Evolutionary conservation across 768 basidiomycete genomes (phyloP).

Genomic region (Hypholoma sublateritium): DNA sequence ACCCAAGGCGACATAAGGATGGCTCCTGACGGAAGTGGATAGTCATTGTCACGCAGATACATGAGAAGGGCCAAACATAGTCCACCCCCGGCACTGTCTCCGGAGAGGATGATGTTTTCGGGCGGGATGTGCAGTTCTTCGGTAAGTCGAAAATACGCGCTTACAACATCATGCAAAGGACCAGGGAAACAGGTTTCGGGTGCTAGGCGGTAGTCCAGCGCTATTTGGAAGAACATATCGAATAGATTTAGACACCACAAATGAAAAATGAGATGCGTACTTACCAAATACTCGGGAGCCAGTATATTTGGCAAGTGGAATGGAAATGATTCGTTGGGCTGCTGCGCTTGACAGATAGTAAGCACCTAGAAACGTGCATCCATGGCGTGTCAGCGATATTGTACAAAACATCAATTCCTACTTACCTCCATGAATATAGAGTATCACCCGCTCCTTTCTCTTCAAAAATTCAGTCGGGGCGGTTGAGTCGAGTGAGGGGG

Average conservation of each 20-base stretch:
- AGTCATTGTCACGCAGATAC: slow-evolving; percentile 92
- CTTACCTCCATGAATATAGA: slow-evolving; percentile 92
- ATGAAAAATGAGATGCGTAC: slow-evolving; percentile 12
- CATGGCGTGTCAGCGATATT: neutral
- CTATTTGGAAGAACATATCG: slow-evolving; percentile 36
- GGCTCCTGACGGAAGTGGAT: slow-evolving; percentile 80
- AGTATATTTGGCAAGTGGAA: slow-evolving; percentile 85
- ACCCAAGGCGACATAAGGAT: slow-evolving; percentile 96
- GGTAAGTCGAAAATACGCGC: slow-evolving; percentile 81
- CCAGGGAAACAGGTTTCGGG: slow-evolving; percentile 96
- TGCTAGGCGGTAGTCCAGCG: slow-evolving; percentile 93
- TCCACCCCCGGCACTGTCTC: slow-evolving; percentile 95
- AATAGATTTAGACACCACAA: neutral
- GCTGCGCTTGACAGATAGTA: slow-evolving; percentile 93
- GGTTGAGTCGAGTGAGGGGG: slow-evolving; percentile 4
- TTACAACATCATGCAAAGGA: slow-evolving; percentile 81
- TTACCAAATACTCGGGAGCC: slow-evolving; percentile 83
- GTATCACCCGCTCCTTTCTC: slow-evolving; percentile 76
- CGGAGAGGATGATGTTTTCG: slow-evolving; percentile 84
- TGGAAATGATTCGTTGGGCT: slow-evolving; percentile 86
- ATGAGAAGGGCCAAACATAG: slow-evolving; percentile 82
- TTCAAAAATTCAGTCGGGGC: slow-evolving; percentile 23
- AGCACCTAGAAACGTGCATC: slow-evolving; percentile 57
- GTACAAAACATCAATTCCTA: too few relatives aligned
- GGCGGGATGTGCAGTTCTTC: slow-evolving; percentile 90